phyloP scores from a whole-genome alignment of 1,139 yeast genomes.

The Magnusiomyces fungicola region DNA sequence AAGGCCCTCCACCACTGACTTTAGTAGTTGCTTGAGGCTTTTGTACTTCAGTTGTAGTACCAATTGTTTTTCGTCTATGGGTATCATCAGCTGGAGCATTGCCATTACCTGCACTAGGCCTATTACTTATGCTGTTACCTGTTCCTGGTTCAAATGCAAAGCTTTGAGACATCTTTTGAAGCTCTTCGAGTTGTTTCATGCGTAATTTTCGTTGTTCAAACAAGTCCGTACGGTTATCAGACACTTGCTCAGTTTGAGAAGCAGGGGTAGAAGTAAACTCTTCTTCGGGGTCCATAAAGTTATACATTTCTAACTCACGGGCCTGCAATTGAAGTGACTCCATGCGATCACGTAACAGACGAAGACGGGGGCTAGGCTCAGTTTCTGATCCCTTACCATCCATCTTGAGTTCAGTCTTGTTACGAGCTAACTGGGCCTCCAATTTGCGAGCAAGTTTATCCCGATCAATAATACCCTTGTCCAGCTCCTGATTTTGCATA shows the following conservation, averaged over 20 bases:
- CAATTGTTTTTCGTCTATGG: background rate
- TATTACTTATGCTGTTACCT: background rate
- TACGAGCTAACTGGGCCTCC: slow-evolving; percentile 54
- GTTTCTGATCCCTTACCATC: slow-evolving; percentile 48
- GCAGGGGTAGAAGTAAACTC: slow-evolving; percentile 6
- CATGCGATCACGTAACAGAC: slow-evolving; percentile 76
- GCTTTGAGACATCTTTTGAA: slow-evolving; percentile 30
- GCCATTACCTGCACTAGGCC: background rate
- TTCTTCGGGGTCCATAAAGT: slow-evolving; percentile 47
- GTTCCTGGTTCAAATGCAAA: slow-evolving; percentile 18
- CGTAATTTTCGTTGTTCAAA: slow-evolving; percentile 24
- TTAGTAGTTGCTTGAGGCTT: background rate
- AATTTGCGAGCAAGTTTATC: slow-evolving; percentile 38
- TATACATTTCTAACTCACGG: slow-evolving; percentile 77
- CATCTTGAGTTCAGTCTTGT: slow-evolving; percentile 53
- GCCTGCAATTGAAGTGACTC: slow-evolving; percentile 81
- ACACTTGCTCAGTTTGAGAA: slow-evolving; percentile 7
- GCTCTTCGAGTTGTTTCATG: slow-evolving; percentile 25
- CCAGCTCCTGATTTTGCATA: background rate
- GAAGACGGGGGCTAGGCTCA: slow-evolving; percentile 71
- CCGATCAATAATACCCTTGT: slow-evolving; percentile 31
- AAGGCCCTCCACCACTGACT: background rate
- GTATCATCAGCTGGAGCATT: background rate
- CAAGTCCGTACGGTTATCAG: slow-evolving; percentile 21
- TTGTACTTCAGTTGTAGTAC: background rate